phyloP scores from a whole-genome alignment of 768 basidiomycete genomes.

The Leccinum imitatum region DNA sequence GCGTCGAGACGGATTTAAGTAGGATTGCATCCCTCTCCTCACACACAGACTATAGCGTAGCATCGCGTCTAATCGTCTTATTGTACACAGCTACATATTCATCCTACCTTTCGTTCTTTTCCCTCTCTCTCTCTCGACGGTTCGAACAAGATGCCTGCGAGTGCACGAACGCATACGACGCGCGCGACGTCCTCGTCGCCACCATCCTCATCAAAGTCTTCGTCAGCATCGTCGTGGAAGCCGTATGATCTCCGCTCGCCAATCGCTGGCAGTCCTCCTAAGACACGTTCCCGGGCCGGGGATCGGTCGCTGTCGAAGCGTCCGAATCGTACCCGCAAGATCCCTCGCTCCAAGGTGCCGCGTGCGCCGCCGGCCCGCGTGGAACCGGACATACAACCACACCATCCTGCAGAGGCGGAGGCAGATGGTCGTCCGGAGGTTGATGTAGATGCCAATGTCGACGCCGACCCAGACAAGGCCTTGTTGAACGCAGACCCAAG shows the following conservation, averaged over 20 bases:
- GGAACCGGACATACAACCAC: neutral
- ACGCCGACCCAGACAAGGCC: neutral
- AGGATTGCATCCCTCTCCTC: neutral
- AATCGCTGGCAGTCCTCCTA: neutral
- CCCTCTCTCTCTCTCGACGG: neutral
- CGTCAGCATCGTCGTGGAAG: slow-evolving; percentile 3
- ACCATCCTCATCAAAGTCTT: neutral
- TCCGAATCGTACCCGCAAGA: neutral
- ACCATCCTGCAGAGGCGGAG: neutral
- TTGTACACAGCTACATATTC: slow-evolving; percentile 30
- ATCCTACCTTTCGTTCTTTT: slow-evolving; percentile 6
- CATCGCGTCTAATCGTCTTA: slow-evolving; percentile 17
- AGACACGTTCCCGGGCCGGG: neutral
- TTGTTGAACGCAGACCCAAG: neutral
- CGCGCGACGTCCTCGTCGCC: slow-evolving; percentile 3
- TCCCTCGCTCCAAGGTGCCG: neutral
- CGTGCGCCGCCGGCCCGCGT: slow-evolving; percentile 4
- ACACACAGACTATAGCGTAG: slow-evolving; percentile 9
- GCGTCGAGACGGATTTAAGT: slow-evolving; percentile 10
- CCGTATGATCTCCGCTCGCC: slow-evolving; percentile 26
- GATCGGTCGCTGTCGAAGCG: too few species aligned
- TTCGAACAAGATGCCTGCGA: slow-evolving; percentile 23
- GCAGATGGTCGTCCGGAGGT: neutral
- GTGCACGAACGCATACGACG: slow-evolving; percentile 9
- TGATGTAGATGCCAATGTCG: neutral